A percentile compares a stretch with the other conserved stretches of the same genome.
Conservation (phyloP, 2,329 filamentous ascomycete genomes). For the Decorospora gaudefroyi region DNA sequence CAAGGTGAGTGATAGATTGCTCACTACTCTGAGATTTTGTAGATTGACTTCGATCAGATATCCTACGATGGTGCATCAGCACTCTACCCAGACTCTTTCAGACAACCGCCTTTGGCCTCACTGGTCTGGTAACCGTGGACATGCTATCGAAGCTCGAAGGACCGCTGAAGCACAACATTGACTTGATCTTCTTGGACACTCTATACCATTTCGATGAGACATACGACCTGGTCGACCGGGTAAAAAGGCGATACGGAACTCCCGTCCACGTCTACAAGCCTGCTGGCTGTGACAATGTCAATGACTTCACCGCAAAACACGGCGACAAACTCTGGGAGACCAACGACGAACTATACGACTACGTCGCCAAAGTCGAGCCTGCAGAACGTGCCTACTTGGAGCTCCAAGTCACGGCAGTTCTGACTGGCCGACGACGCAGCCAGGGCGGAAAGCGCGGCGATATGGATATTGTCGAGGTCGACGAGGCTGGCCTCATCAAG, state of each 20-base stretch:
- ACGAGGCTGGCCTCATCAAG: slow-evolving; percentile 91
- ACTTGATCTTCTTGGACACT: slow-evolving; percentile 61
- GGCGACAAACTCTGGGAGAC: slow-evolving; percentile 83
- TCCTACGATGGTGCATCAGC: slow-evolving; percentile 88
- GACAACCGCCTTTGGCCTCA: slow-evolving; percentile 58
- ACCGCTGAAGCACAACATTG: slow-evolving; percentile 59
- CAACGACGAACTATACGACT: slow-evolving; percentile 91
- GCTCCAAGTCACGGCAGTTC: slow-evolving; percentile 82
- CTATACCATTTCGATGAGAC: slow-evolving; percentile 59
- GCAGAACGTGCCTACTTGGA: slow-evolving; percentile 88
- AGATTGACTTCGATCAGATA: slow-evolving; percentile 59
- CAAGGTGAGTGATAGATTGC: slow-evolving; percentile 59
- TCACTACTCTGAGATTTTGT: neutral
- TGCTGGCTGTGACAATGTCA: slow-evolving; percentile 69
- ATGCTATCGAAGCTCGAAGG: slow-evolving; percentile 75
- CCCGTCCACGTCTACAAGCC: slow-evolving; percentile 91
- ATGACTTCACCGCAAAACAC: slow-evolving; percentile 80
- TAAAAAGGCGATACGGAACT: slow-evolving; percentile 75
- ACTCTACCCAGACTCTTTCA: slow-evolving; percentile 82
- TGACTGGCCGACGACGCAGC: slow-evolving; percentile 88
- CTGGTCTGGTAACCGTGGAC: slow-evolving; percentile 59
- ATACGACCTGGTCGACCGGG: slow-evolving; percentile 62
- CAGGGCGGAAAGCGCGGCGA: slow-evolving; percentile 92
- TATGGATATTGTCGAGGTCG: slow-evolving; percentile 88
- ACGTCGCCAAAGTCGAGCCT: slow-evolving; percentile 95